Conservation (phyloP, 176 grass and related monocot genomes). For the Oryza brachyantha region DNA sequence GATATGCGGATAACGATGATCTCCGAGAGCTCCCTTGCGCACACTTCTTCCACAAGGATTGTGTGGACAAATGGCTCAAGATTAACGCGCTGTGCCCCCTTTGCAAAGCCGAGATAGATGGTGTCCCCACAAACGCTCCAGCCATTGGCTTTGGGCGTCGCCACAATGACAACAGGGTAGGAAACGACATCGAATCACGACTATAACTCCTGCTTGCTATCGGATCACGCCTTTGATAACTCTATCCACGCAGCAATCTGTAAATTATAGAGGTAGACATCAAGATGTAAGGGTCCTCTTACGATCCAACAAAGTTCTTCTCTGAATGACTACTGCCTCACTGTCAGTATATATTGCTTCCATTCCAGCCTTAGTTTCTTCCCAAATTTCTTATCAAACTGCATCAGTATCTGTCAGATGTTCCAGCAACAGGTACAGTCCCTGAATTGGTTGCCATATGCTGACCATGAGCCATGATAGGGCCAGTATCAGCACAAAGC, state of each 20-base stretch:
- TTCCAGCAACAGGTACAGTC: background rate
- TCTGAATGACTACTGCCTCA: background rate
- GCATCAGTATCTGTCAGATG: background rate
- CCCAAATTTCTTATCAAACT: background rate
- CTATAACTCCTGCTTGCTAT: background rate
- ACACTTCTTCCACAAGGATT: constrained; percentile 87
- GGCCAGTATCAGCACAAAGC: background rate
- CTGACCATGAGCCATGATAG: background rate
- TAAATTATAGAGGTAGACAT: constrained; percentile 41
- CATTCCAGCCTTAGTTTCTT: background rate
- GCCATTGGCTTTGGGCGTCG: constrained; percentile 55
- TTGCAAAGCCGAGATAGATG: constrained; percentile 75
- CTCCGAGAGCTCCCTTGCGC: constrained; percentile 76
- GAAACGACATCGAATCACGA: constrained; percentile 46
- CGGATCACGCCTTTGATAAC: background rate
- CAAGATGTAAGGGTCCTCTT: constrained; percentile 3
- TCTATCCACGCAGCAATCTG: constrained; percentile 19
- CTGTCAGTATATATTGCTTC: constrained; percentile 18
- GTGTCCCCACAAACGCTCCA: constrained; percentile 9
- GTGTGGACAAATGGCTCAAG: constrained; percentile 96
- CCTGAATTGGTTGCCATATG: background rate
- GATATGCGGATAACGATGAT: constrained; percentile 77
- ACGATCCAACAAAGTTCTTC: background rate
- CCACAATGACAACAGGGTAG: constrained; percentile 48
- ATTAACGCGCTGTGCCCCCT: constrained; percentile 92